These are phyloP conservation scores for Hypoxylon sp. DNA, from an alignment of 2,329 filamentous ascomycete species.

Conservation along the genomic window DNA sequence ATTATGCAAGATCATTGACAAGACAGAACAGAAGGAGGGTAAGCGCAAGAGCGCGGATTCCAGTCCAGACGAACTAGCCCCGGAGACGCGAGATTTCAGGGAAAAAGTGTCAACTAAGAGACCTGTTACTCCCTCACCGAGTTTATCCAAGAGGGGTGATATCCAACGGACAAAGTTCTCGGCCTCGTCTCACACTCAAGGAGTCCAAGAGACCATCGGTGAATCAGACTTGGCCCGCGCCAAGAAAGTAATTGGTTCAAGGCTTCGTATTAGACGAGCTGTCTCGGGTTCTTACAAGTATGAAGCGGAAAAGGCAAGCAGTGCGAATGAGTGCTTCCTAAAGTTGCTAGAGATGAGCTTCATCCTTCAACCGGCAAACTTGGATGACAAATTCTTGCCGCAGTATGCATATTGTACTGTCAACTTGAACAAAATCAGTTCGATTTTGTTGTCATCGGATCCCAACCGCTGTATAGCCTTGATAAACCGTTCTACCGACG, in stretches of 20 bases:
- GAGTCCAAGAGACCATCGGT: neutral
- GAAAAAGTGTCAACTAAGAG: constrained; percentile 33
- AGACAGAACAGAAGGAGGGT: constrained; percentile 18
- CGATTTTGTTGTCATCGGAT: neutral
- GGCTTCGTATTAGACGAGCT: constrained; percentile 45
- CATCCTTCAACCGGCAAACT: constrained; percentile 47
- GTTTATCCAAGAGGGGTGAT: constrained; percentile 48
- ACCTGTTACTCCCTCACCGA: constrained; percentile 35
- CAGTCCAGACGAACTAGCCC: constrained; percentile 49
- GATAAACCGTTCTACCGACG: constrained; percentile 23
- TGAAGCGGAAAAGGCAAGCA: constrained; percentile 26
- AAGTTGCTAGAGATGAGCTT: constrained; percentile 44
- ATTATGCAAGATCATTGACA: constrained; percentile 36
- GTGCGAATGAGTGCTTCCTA: constrained; percentile 42
- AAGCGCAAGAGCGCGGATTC: constrained; percentile 25
- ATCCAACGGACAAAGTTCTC: constrained; percentile 45
- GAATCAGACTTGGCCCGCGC: constrained; percentile 13
- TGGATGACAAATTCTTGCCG: constrained; percentile 33
- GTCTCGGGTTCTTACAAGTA: constrained; percentile 48
- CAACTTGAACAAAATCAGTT: constrained; percentile 40
- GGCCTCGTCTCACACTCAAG: constrained; percentile 14
- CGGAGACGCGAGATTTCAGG: constrained; percentile 35
- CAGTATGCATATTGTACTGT: constrained; percentile 46
- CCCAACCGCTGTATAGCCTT: constrained; percentile 30
- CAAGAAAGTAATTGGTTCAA: constrained; percentile 32